Base-by-base conservation (phyloP, 768 basidiomycete species). In the Hysterangium stoloniferum region DNA sequence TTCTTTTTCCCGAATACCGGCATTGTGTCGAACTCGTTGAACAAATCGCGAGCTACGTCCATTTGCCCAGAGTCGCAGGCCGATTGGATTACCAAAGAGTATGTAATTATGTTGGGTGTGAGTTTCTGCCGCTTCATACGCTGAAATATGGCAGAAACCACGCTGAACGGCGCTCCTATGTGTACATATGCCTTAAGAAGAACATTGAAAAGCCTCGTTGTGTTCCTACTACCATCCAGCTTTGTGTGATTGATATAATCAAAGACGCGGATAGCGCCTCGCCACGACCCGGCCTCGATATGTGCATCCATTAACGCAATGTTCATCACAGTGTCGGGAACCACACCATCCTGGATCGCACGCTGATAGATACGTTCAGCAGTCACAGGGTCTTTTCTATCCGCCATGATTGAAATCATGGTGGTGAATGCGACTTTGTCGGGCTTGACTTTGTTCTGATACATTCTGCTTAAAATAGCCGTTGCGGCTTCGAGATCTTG, bases 121-220 rank as follows among this genome's bases (percentile, higher is more conserved):
- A 84, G 61, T 3, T 75, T 74, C 6, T 69, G 61, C 32, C 67
- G 59, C 51, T 70, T 64, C 50, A 90, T 66, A 47, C 70, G 73
- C 37, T 72, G 67, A 65, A 92, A 91, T 31, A 88, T 60, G 4
- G 68, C 63, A 24, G 77, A 68, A 34, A 92, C 82, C 24, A 78
- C 62, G 28, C 65, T 63, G 57, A 85, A 86, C 0, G 93, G 90
- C 2, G 88, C 79, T 22, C 86, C 89, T 31, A 88, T 76, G 41
- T 84, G 70, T 47, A 95, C 77, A 59, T 89, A 86, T 2, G 90
- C 89, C 65, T 88, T 89, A 57, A 95, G 68, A 22, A 96, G 72
- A 22, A 79, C 79, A 63, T 91, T 91, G 65, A 80, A 83, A 45
- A 84, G 73, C 43, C 79, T 74, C 60, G 84, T 73, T 35, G 75